Base-by-base conservation (phyloP, 2,329 filamentous ascomycete genomes). In the Penicillium hesseltinei region DNA sequence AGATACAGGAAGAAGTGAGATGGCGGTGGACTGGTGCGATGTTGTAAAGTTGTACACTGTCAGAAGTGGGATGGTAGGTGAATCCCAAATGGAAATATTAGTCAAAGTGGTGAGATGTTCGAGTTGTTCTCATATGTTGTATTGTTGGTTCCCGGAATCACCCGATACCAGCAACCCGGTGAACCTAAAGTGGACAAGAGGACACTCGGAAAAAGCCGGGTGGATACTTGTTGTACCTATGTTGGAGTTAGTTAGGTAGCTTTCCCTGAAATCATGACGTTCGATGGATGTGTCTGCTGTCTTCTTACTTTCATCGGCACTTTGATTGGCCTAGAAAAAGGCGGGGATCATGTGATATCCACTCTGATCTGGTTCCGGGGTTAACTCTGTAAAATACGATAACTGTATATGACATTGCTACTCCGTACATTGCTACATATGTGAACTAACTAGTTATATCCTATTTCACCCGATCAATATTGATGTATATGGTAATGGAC, bases 161-260 rank as follows among this genome's bases (percentile, higher is more conserved):
- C 56, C 69, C 69, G 68, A 69, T 4, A 2, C 27, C 59, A 59
- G 48, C 36, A 50, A 45, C 50, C 52, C 70, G 70, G 70, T 73
- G 70, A 72, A 65, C 69, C 68, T 40, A 69, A 73, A 69, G 62
- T 58, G 65, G 69, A 62, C 68, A 71, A 66, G 65, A 48, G 35
- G 8, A 31, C 8, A 25, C 11, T 62, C 69, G 70, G 70, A 56
- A 59, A 47, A 69, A 65, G 17, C 25, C 67, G 70, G 67, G 46
- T 45, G 42, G 43, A 43, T 10, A 17, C 21, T 23, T 23, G 31
- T 33, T 33, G 31, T 13, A 5, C 31, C 31, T 23, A 23, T 23
- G 23, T 23, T 23, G 23, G 23, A 23, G 23, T 31, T 25, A 25
- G 6, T 1, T 23, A 11, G 29, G 29, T 17, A 51, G 35, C 33